Conservation (phyloP, 306 rosid species). For the Albizia julibrissin region DNA sequence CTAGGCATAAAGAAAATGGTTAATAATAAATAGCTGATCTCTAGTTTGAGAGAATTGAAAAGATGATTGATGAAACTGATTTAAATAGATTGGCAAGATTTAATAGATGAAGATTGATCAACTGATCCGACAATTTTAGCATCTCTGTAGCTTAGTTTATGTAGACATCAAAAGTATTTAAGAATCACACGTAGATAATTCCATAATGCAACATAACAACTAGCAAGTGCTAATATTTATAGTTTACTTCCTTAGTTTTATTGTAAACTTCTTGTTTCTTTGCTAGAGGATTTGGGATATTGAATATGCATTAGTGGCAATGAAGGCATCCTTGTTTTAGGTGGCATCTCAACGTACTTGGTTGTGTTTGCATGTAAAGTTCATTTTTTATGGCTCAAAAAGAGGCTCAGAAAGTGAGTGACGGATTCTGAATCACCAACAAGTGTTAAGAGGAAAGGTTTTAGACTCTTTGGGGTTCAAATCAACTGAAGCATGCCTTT, state of each 20-base stretch:
- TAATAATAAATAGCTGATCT: background rate
- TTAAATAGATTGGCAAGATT: background rate
- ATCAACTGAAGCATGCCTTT: background rate
- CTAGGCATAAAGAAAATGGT: slow-evolving; percentile 1
- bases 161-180: background rate
- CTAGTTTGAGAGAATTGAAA: background rate
- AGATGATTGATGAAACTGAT: slow-evolving; percentile 23
- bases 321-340: background rate
- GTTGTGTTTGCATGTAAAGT: background rate
- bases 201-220: slow-evolving; percentile 5
- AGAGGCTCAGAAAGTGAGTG: background rate
- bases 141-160: slow-evolving; percentile 7
- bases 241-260: background rate
- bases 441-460: slow-evolving; percentile 8
- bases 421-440: background rate
- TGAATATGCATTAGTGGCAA: slow-evolving; percentile 15
- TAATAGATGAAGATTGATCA: background rate
- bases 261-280: slow-evolving; percentile 2
- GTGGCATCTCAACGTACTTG: slow-evolving; percentile 10
- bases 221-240: slow-evolving; percentile 12
- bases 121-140: slow-evolving; percentile 1
- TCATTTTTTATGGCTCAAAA: background rate
- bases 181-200: background rate
- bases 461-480: slow-evolving; percentile 39
- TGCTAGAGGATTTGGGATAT: slow-evolving; percentile 17